Base-by-base conservation (phyloP, 495 filamentous ascomycete species). In the Amorphotheca resinae region DNA sequence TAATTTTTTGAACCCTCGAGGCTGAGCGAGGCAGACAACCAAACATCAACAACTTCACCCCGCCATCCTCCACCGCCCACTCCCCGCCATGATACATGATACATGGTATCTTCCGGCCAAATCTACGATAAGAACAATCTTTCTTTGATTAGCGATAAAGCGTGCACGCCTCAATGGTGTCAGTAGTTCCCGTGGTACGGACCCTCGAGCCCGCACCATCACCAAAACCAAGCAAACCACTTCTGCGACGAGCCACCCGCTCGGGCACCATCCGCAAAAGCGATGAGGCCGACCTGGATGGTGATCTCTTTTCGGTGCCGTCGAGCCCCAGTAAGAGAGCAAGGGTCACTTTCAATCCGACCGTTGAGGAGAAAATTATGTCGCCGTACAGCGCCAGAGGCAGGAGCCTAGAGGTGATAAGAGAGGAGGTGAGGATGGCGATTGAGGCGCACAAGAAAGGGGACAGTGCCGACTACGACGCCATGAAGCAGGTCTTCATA, bases 261-360 rank as follows among this genome's bases (percentile, higher is more conserved):
- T 46, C 47, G 34, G 52, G 52, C 18, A 48, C 52, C 9, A 36
- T 56, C 9, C 38, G 53, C 1, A 52, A 61, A 31, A 47, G 57
- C 35, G 55, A 59, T 33, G 64, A 67, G 23, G 63, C 62, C 20
- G 62, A 56, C 18, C 54, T 63, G 17, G 64, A 63, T 31, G 56
- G 59, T 32, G 61, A 73, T 39, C 58, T 56, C 16, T 52, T 59
- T 25, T 64, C 62, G 18, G 68, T 58, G 43, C 65, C 65, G 26
- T 62, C 64, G 20, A 82, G 78, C 58, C 72, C 69, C 32, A 59
- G 64, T 20, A 84, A 80, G 52, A 65, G 66, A 38, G 59, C 59
- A 28, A 60, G 58, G 41, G 85, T 95, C 21, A 74, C 80, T 28
- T 93, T 93, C 59, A 76, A 85, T 47, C 68, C 79, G 28, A 71